These are phyloP conservation scores for Plasmodium knowlesi DNA, from an alignment of 169 alveolate genomes.

Conservation along the genomic window DNA sequence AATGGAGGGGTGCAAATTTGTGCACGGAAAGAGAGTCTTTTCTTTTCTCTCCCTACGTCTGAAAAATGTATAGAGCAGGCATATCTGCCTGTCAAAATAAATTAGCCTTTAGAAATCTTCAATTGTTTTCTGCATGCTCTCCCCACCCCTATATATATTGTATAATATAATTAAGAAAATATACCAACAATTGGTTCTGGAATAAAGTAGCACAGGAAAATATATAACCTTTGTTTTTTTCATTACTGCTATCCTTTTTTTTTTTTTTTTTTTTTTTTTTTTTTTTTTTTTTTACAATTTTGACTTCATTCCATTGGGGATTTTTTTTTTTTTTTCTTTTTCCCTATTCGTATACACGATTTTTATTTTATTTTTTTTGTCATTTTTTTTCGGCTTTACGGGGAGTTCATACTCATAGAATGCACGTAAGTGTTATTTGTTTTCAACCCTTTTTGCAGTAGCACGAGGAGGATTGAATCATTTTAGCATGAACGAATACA, in stretches of 20 bases:
- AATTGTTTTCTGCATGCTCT: neutral
- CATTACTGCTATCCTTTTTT: neutral
- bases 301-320: neutral
- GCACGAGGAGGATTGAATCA: neutral
- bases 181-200: neutral
- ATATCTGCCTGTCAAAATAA: neutral
- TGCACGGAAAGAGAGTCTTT: neutral
- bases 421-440: neutral
- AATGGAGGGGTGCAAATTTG: neutral
- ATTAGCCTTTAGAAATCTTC: neutral
- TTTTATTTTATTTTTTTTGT: neutral
- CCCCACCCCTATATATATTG: neutral
- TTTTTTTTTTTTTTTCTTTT: neutral
- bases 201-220: neutral
- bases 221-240: neutral
- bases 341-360: neutral
- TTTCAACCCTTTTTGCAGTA: neutral
- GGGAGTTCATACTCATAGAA: neutral
- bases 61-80: neutral
- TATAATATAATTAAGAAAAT: neutral
- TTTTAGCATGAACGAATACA: neutral
- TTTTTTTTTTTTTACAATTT: neutral
- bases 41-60: neutral
- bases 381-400: neutral
- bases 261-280: too few relatives aligned